Evolutionary conservation across 352 stramenopile species (phyloP), one percentile per base, ranked within the genome.

Genomic region (Phytophthora podocarpi): DNA sequence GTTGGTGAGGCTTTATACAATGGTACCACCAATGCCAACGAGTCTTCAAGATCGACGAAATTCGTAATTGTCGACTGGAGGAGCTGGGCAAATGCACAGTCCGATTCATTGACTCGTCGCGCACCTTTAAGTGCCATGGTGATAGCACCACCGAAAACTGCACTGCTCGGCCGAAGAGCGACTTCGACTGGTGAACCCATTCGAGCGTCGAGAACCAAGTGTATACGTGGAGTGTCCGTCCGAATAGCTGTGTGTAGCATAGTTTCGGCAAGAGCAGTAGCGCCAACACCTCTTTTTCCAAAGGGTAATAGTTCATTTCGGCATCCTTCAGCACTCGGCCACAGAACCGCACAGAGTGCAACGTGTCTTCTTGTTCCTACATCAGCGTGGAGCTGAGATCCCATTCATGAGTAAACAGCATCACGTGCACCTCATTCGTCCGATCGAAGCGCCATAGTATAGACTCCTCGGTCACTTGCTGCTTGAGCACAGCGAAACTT

Each of bases 381-480:
- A 62, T 36, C 1, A 76, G 6, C 2, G 60, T 58, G 0, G 42
- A 46, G 7, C 63, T 70, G 3, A 67, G 18, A 1, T 57, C 52
- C 63, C 63, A 72, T 7, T 35, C 18, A 9, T 69, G 70, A 0
- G 54, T 59, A n/a, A 71, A 53, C 7, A 68, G 9, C 10, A 67
- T 69, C 0, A 72, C 18, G 2, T 45, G 6, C 3, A 64, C 59
- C 0, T 68, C 43, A 8, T 36, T 32, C 0, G 21, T 36, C 0
- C 21, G 9, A 16, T 64, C n/a, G n/a, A n/a, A n/a, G n/a, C 42
- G 9, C 0, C 28, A 15, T 0, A 74, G 21, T 4, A 70, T 23
- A 11, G 68, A 58, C 0, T 63, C 23, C 0, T 34, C 1, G 0
- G 21, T 3, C 2, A 76, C 40, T 16, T 62, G 59, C 0, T 53